These are phyloP conservation scores for Penicillium canariense DNA, from an alignment of 495 filamentous ascomycete species.

Conservation along the genomic window DNA sequence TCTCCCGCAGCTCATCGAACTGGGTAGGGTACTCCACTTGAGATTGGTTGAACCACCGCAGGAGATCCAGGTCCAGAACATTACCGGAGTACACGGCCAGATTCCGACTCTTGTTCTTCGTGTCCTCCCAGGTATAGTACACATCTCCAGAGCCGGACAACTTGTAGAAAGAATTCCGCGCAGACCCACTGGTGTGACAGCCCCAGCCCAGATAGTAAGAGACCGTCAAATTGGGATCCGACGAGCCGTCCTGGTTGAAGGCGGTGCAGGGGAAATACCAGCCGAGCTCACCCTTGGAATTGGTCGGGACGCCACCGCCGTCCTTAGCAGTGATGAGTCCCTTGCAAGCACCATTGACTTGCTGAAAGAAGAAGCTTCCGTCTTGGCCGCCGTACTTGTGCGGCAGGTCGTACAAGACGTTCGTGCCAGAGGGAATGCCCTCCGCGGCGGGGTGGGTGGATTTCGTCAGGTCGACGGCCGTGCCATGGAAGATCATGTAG, in stretches of 20 bases:
- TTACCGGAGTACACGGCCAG: slow-evolving; percentile 90
- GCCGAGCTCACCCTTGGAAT: slow-evolving; percentile 69
- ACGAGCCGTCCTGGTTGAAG: slow-evolving; percentile 93
- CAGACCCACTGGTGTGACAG: slow-evolving; percentile 75
- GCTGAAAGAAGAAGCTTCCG: slow-evolving; percentile 96
- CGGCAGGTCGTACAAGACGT: slow-evolving; percentile 83
- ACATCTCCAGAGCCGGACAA: slow-evolving; percentile 66
- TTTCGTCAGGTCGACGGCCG: slow-evolving; percentile 73
- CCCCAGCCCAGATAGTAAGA: slow-evolving; percentile 77
- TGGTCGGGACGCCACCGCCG: slow-evolving; percentile 75
- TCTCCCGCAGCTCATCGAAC: slow-evolving; percentile 78
- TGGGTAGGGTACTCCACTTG: slow-evolving; percentile 76
- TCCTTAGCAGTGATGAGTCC: slow-evolving; percentile 71
- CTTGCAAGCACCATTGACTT: slow-evolving; percentile 98
- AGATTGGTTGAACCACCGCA: slow-evolving; percentile 83
- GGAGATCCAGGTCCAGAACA: slow-evolving; percentile 87
- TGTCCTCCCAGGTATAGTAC: slow-evolving; percentile 94
- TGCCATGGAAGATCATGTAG: slow-evolving; percentile 95
- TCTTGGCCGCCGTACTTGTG: slow-evolving; percentile 81
- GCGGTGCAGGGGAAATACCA: slow-evolving; percentile 97
- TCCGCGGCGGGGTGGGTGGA: slow-evolving; percentile 74
- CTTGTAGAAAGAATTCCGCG: slow-evolving; percentile 72
- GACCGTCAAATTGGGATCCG: slow-evolving; percentile 66
- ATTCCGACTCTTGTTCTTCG: slow-evolving; percentile 84
- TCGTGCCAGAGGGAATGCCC: slow-evolving; percentile 66